phyloP scores from a whole-genome alignment of 2,329 filamentous ascomycete species.

The Penicillium sp. region DNA sequence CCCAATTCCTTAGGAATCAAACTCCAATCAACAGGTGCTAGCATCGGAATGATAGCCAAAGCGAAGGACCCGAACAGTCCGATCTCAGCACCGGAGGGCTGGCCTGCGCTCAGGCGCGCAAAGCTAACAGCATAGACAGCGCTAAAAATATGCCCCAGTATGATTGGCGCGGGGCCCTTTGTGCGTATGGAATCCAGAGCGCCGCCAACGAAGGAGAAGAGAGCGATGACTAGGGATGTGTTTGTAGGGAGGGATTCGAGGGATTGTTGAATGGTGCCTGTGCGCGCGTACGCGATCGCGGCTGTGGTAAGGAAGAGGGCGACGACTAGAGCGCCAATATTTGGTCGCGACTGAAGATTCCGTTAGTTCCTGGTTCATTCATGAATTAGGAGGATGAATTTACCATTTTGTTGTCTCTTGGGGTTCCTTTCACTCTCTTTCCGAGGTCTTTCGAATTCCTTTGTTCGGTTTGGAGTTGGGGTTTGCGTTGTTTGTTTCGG shows the following conservation, averaged over 20 bases:
- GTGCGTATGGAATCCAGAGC: neutral
- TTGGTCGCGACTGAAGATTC: neutral
- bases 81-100: neutral
- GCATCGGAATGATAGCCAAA: neutral
- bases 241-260: constrained; percentile 1
- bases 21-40: neutral
- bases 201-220: neutral
- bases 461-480: neutral
- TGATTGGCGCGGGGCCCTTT: neutral
- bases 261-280: neutral
- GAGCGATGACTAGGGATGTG: neutral
- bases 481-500: neutral
- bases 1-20: neutral
- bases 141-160: neutral
- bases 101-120: neutral
- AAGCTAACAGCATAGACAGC: neutral
- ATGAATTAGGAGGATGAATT: neutral
- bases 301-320: neutral
- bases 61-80: neutral
- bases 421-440: neutral
- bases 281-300: neutral
- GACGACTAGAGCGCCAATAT: neutral
- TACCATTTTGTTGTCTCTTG: neutral
- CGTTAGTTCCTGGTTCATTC: neutral
- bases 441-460: neutral